A percentile compares a stretch with the other conserved stretches of the same genome.
These are phyloP conservation scores for Ogataea sp. DNA, from an alignment of 805 yeast genomes.

Conservation along the genomic window DNA sequence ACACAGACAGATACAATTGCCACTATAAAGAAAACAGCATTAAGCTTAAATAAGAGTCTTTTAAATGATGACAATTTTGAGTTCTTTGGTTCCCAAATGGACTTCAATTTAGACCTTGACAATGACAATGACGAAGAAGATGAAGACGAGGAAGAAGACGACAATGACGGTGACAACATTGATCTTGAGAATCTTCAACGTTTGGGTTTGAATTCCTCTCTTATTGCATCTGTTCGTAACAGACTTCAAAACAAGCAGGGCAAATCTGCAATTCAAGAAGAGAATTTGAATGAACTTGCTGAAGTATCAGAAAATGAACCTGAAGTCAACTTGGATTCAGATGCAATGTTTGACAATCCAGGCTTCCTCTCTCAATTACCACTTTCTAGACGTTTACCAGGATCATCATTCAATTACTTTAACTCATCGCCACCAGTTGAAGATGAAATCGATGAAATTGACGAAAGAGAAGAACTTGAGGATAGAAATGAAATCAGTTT, in stretches of 20 bases:
- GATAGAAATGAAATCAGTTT: no score
- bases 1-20: neutral
- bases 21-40: neutral
- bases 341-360: neutral
- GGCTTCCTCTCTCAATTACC: neutral
- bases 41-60: neutral
- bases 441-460: neutral
- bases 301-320: no score
- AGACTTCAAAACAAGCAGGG: neutral
- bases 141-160: conserved; percentile 1
- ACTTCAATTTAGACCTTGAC: neutral
- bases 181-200: neutral
- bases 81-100: neutral
- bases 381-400: conserved; percentile 3
- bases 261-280: no score
- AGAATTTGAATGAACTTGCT: no score
- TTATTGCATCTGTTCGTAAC: neutral
- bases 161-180: conserved; percentile 3
- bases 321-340: neutral
- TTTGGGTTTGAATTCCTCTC: neutral
- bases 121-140: neutral
- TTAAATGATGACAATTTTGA: neutral
- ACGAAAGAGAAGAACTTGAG: neutral
- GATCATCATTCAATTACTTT: neutral
- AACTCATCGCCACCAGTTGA: no score